Percentiles rank a stretch among this genome's conserved stretches.
These are phyloP conservation scores for Gracilaria domingensis DNA, from an alignment of 23 red algal genomes.

Conservation along the genomic window DNA sequence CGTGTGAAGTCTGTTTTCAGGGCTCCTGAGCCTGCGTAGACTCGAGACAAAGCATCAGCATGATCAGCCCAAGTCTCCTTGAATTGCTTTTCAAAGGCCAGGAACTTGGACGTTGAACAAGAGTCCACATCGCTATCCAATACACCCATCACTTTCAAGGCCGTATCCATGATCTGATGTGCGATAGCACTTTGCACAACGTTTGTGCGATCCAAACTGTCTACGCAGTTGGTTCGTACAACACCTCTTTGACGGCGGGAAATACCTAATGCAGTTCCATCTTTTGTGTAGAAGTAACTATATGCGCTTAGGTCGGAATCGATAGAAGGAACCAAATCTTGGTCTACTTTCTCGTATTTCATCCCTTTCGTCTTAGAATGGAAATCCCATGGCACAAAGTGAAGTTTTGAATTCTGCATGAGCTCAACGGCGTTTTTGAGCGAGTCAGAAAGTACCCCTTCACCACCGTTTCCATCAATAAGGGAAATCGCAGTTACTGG, in stretches of 20 bases:
- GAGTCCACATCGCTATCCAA: constrained; percentile 56
- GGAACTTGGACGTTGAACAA: constrained; percentile 68
- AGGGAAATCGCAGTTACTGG: constrained; percentile 85
- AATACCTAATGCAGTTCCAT: constrained; percentile 45
- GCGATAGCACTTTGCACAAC: constrained; percentile 94
- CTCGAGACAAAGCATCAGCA: constrained; percentile 84
- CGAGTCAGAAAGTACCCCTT: constrained; percentile 44
- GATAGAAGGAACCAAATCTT: constrained; percentile 73
- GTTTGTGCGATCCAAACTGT: constrained; percentile 97
- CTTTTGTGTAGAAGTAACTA: constrained; percentile 74
- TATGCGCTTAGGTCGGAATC: constrained; percentile 69
- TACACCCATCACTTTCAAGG: constrained; percentile 79
- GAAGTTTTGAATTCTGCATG: constrained; percentile 57
- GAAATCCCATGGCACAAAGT: constrained; percentile 96
- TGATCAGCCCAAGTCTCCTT: constrained; percentile 93
- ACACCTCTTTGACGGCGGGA: constrained; percentile 78
- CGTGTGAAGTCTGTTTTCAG: constrained; percentile 96
- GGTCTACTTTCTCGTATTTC: constrained; percentile 89
- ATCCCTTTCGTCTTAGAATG: constrained; percentile 87
- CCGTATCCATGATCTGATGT: constrained; percentile 61
- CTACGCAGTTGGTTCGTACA: constrained; percentile 93
- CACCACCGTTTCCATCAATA: constrained; percentile 79
- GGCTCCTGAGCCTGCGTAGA: constrained; percentile 90
- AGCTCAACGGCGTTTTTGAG: constrained; percentile 65
- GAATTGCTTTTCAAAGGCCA: constrained; percentile 72